Conservation (phyloP, 257 asterid species). For the Plantago major region DNA sequence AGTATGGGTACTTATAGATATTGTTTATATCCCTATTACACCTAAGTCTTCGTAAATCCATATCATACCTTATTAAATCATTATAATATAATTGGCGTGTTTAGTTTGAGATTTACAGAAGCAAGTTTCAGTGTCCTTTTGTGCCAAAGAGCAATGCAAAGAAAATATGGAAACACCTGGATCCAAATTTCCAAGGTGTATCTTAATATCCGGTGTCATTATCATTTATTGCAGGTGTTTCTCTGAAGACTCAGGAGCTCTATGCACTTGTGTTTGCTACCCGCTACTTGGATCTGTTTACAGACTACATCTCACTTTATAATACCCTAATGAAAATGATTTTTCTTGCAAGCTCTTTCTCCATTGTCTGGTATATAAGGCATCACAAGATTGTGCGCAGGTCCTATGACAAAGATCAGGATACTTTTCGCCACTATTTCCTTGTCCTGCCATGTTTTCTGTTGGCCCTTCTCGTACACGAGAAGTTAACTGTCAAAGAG, state of each 20-base stretch:
- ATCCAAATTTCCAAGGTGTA: background rate
- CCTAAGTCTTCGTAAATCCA: too few relatives aligned
- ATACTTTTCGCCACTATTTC: slow-evolving; percentile 73
- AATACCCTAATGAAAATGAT: slow-evolving; percentile 75
- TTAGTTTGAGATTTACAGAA: background rate
- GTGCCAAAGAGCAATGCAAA: background rate
- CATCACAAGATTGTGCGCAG: slow-evolving; percentile 80
- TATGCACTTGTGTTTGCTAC: slow-evolving; percentile 76
- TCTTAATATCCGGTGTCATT: background rate
- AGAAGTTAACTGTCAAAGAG: slow-evolving; percentile 69
- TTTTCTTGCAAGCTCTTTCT: slow-evolving; percentile 80
- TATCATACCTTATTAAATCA: too few relatives aligned
- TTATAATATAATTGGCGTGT: too few relatives aligned
- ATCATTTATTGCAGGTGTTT: slow-evolving; percentile 50
- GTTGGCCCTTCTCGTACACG: slow-evolving; percentile 58
- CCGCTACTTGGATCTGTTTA: slow-evolving; percentile 81
- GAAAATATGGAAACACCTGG: background rate
- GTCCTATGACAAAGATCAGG: slow-evolving; percentile 85
- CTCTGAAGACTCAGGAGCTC: slow-evolving; percentile 85
- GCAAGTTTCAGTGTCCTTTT: background rate
- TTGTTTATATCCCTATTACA: too few relatives aligned
- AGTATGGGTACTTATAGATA: too few relatives aligned
- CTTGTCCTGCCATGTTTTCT: slow-evolving; percentile 67
- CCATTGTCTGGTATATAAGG: slow-evolving; percentile 84
- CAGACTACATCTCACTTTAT: slow-evolving; percentile 64